Evolutionary conservation across 495 filamentous ascomycete species (phyloP).

Genomic region (Polyplosphaeria fusca): DNA sequence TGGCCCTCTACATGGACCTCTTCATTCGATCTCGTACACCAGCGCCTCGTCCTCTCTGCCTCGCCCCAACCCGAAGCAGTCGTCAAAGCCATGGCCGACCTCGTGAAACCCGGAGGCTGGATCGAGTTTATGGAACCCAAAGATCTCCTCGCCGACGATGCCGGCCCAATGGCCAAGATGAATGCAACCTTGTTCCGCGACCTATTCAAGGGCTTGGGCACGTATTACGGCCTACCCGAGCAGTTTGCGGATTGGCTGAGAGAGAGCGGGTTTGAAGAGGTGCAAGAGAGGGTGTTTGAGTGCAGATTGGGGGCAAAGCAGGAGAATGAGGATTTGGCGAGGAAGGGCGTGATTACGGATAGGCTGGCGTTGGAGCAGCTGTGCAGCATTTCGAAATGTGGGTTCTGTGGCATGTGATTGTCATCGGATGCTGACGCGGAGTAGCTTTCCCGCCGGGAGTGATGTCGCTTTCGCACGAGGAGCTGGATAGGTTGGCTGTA

Average conservation of each 20-base stretch:
- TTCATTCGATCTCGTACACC: conserved; percentile 19
- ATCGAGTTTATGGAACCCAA: conserved; percentile 17
- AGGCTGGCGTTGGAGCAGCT: neutral
- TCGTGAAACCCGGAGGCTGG: conserved; percentile 23
- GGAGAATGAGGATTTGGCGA: neutral
- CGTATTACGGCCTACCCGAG: neutral
- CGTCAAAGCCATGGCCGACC: neutral
- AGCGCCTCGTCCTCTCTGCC: conserved; percentile 10
- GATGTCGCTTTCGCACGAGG: neutral
- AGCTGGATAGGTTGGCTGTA: neutral
- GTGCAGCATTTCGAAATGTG: neutral
- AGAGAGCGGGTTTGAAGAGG: neutral
- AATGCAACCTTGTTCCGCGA: neutral
- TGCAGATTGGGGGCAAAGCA: neutral
- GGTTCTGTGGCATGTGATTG: neutral
- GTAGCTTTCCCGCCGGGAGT: neutral
- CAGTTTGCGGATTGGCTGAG: neutral
- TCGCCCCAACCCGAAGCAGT: neutral
- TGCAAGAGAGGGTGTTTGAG: neutral
- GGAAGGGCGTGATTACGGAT: neutral
- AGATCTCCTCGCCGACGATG: neutral
- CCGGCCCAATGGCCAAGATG: neutral
- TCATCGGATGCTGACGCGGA: neutral
- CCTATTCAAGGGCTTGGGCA: neutral
- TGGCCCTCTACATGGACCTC: conserved; percentile 14